Conservation (phyloP, 2,329 filamentous ascomycete genomes). For the Colletotrichum acutatum region DNA sequence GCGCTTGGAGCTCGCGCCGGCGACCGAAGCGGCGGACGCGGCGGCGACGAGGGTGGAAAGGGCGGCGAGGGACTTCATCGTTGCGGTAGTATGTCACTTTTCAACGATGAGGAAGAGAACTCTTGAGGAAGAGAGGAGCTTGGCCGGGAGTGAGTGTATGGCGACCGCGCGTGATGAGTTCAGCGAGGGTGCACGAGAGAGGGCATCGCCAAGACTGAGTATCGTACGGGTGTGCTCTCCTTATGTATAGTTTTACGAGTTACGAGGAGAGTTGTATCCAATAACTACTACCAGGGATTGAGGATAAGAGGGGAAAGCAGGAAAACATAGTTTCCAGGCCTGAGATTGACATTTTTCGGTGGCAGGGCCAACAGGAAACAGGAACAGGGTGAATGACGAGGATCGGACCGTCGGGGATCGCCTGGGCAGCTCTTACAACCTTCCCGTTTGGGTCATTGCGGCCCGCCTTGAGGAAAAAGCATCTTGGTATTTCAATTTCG, state of each 20-base stretch:
- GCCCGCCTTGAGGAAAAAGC: slow-evolving; percentile 2
- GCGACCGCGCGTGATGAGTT: not conserved
- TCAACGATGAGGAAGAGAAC: not conserved
- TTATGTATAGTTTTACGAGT: not conserved
- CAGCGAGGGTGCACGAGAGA: slow-evolving; percentile 8
- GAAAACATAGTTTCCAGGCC: not conserved
- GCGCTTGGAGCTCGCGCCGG: slow-evolving; percentile 3
- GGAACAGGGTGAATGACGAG: not conserved
- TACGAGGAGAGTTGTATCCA: not conserved
- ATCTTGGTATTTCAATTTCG: not conserved
- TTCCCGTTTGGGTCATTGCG: slow-evolving; percentile 27
- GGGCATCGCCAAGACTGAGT: not conserved
- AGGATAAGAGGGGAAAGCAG: not conserved
- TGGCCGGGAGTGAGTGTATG: not conserved
- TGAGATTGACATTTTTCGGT: not conserved
- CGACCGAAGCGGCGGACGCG: slow-evolving; percentile 31
- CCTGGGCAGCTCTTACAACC: slow-evolving; percentile 16
- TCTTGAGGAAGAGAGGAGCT: not conserved
- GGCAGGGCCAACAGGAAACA: not conserved
- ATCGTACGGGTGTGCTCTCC: not conserved
- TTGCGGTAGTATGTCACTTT: not conserved
- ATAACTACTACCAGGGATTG: not conserved
- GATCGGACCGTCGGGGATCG: slow-evolving; percentile 13
- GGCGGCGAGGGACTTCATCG: slow-evolving; percentile 32
- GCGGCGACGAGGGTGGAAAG: slow-evolving; percentile 24